Percentiles rank a stretch among this genome's conserved stretches.
Evolutionary conservation across 257 asterid genomes (phyloP).

Genomic region (Solanum verrucosum): DNA sequence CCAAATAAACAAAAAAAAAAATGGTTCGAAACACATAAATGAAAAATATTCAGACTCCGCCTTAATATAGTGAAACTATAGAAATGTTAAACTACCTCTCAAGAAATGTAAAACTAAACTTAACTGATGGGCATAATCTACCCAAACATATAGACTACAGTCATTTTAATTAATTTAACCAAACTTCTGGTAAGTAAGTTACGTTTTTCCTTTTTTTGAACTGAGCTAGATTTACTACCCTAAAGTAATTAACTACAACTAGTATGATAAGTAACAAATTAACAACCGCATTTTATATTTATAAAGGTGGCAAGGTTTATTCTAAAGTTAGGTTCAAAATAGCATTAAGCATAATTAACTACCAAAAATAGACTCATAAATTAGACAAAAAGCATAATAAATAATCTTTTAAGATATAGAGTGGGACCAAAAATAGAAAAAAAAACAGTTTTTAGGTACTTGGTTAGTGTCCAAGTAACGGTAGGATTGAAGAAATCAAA

Average conservation of each 20-base stretch:
- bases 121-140: neutral
- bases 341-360: neutral
- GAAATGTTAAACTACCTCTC: neutral
- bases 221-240: neutral
- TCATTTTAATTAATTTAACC: neutral
- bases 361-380: conserved; percentile 5
- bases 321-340: neutral
- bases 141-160: neutral
- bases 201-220: neutral
- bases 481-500: conserved; percentile 24
- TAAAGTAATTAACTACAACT: neutral
- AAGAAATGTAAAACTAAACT: neutral
- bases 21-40: accelerated
- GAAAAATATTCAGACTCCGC: no score
- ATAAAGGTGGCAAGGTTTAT: neutral
- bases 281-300: neutral
- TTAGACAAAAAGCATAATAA: conserved; percentile 4
- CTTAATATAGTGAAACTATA: neutral
- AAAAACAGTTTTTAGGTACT: conserved; percentile 4
- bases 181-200: neutral
- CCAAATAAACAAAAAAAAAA: neutral
- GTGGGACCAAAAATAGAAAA: conserved; percentile 16
- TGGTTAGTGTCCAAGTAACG: conserved; percentile 33
- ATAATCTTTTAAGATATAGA: conserved; percentile 11
- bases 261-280: neutral